These are phyloP conservation scores for Xylaria telfairii DNA, from an alignment of 495 filamentous ascomycete genomes.

Conservation along the genomic window DNA sequence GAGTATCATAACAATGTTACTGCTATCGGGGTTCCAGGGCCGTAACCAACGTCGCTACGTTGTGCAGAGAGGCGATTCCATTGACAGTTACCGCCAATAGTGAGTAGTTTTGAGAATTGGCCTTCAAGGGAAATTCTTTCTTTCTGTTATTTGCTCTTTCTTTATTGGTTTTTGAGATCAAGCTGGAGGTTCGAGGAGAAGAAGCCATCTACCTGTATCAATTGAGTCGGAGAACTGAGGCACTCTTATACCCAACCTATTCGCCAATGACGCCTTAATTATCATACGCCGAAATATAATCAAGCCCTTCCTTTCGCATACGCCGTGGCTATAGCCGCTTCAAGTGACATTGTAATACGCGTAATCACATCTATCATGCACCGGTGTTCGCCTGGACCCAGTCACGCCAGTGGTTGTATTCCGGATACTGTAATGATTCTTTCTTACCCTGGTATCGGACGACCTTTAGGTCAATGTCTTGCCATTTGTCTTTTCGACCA, in stretches of 20 bases:
- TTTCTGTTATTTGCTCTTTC: background rate
- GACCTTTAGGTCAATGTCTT: conserved; percentile 73
- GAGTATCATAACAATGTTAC: background rate
- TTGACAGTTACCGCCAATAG: background rate
- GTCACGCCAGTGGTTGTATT: conserved; percentile 77
- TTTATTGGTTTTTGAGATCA: conserved; percentile 10
- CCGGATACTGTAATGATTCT: conserved; percentile 69
- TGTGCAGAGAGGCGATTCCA: background rate
- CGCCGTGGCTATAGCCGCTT: conserved; percentile 13
- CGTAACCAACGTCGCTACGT: background rate
- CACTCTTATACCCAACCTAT: conserved; percentile 7
- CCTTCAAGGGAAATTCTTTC: background rate
- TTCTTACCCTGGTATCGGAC: conserved; percentile 82
- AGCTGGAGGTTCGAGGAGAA: background rate
- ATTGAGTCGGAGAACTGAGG: background rate
- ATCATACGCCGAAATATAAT: conserved; percentile 18
- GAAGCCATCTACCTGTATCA: conserved; percentile 37
- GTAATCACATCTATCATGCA: conserved; percentile 17
- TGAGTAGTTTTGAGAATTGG: background rate
- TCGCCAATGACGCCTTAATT: conserved; percentile 27
- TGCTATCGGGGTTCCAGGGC: background rate
- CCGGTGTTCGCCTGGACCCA: conserved; percentile 60
- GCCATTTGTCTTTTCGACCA: conserved; percentile 72
- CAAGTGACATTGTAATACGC: background rate
- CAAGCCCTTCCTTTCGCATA: conserved; percentile 19